phyloP scores from a whole-genome alignment of 345 rosid species.

The Iberis pinnata region DNA sequence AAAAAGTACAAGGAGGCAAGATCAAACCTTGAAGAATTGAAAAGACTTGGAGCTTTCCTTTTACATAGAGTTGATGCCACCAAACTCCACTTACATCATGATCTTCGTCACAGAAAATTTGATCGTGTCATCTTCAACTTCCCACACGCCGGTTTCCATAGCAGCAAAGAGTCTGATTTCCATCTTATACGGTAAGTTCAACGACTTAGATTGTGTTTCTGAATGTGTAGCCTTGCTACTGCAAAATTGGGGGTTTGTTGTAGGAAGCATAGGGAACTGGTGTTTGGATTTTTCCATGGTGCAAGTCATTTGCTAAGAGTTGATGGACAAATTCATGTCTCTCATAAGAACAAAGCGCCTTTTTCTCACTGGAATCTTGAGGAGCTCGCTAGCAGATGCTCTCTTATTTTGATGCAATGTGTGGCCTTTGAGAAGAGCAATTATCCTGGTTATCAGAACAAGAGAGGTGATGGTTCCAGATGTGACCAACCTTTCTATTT shows the following conservation, averaged over 20 bases:
- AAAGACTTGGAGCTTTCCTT: constrained; percentile 36
- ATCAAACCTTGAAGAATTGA: constrained; percentile 34
- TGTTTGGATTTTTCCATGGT: constrained; percentile 36
- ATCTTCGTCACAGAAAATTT: constrained; percentile 35
- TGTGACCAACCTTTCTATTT: constrained; percentile 45
- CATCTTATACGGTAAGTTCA: constrained; percentile 33
- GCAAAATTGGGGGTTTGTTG: too few relatives aligned
- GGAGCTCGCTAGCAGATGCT: constrained; percentile 41
- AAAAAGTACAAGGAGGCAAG: constrained; percentile 39
- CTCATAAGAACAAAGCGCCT: constrained; percentile 46
- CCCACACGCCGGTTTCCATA: constrained; percentile 59
- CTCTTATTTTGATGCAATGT: constrained; percentile 19
- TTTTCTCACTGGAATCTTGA: constrained; percentile 45
- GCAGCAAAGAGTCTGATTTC: constrained; percentile 29
- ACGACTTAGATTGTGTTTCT: neutral
- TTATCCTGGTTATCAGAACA: constrained; percentile 46
- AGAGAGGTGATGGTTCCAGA: constrained; percentile 42
- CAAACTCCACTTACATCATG: constrained; percentile 29
- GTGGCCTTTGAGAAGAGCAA: constrained; percentile 33
- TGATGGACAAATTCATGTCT: constrained; percentile 49
- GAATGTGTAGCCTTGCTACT: too few relatives aligned
- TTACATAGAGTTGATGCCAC: constrained; percentile 54
- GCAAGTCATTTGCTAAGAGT: constrained; percentile 39
- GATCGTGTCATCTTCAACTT: constrained; percentile 49
- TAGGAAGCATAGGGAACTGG: constrained; percentile 47